These are phyloP conservation scores for Oxyria digyna DNA, from an alignment of 148 eudicot species.

Conservation along the genomic window DNA sequence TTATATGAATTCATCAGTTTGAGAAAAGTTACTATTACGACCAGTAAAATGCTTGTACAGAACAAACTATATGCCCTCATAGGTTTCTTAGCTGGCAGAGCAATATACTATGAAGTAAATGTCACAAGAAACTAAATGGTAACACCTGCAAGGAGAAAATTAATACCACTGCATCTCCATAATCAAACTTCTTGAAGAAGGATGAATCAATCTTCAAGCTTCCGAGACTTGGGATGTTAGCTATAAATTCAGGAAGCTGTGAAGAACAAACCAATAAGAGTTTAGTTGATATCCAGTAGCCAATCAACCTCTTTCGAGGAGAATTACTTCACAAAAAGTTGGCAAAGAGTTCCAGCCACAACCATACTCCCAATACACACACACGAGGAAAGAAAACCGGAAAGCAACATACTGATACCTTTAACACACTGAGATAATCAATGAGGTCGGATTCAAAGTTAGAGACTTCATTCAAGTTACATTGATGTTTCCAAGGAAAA, in stretches of 20 bases:
- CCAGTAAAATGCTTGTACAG: neutral
- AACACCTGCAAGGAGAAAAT: neutral
- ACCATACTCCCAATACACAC: neutral
- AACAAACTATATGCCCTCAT: neutral
- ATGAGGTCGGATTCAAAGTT: conserved; percentile 78
- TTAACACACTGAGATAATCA: conserved; percentile 60
- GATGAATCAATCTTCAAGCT: conserved; percentile 47
- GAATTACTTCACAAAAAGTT: too few species aligned
- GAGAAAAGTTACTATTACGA: neutral
- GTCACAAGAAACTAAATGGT: neutral
- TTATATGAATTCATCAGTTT: too few species aligned
- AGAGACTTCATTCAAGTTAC: conserved; percentile 30
- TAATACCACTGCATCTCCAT: conserved; percentile 63
- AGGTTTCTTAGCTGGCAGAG: neutral
- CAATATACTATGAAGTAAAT: neutral
- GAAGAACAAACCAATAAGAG: neutral
- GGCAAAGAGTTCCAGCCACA: neutral
- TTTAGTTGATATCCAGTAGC: neutral
- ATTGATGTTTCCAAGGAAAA: conserved; percentile 87
- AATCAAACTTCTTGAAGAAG: conserved; percentile 83
- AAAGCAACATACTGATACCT: conserved; percentile 32
- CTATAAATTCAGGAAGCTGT: conserved; percentile 79
- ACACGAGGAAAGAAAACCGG: neutral
- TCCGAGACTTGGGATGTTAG: conserved; percentile 44
- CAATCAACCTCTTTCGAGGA: neutral